Evolutionary conservation across 179 eudicot species (phyloP).

Genomic region (Silene noctiflora): DNA sequence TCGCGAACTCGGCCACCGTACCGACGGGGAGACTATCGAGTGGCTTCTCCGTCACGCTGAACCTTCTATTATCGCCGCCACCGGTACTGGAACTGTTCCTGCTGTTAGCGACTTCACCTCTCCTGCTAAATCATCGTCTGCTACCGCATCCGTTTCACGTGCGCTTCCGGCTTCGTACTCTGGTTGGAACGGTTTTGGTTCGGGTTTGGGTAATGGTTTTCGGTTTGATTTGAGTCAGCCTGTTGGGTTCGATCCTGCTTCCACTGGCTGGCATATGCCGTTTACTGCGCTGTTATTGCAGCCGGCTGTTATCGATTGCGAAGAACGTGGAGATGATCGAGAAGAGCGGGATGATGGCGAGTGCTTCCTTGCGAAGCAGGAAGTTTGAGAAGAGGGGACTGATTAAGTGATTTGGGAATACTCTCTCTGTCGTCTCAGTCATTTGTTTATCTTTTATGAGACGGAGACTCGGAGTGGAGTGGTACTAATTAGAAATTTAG

Average conservation of each 20-base stretch:
- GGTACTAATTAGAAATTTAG: background rate
- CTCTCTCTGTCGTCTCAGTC: too few relatives aligned
- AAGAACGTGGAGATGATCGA: background rate
- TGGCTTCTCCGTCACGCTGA: slow-evolving; percentile 43
- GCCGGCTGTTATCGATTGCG: slow-evolving; percentile 10
- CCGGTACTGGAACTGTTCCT: slow-evolving; percentile 33
- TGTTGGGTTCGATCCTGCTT: background rate
- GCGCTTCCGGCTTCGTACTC: background rate
- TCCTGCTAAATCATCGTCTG: background rate
- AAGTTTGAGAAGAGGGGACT: background rate
- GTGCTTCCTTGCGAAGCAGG: slow-evolving; percentile 4
- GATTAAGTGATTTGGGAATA: background rate
- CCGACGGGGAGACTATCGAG: slow-evolving; percentile 36
- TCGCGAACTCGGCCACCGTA: slow-evolving; percentile 35
- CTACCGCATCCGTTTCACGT: background rate
- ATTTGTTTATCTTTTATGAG: too few relatives aligned
- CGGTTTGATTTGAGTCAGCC: slow-evolving; percentile 17
- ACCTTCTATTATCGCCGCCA: slow-evolving; percentile 33
- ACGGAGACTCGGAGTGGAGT: too few relatives aligned
- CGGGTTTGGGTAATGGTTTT: background rate
- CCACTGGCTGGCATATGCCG: slow-evolving; percentile 17
- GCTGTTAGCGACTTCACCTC: slow-evolving; percentile 19
- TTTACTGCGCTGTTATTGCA: slow-evolving; percentile 15
- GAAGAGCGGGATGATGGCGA: background rate
- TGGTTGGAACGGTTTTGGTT: background rate